Conservation (phyloP, 148 eudicot species). For the Cornus kousa region DNA sequence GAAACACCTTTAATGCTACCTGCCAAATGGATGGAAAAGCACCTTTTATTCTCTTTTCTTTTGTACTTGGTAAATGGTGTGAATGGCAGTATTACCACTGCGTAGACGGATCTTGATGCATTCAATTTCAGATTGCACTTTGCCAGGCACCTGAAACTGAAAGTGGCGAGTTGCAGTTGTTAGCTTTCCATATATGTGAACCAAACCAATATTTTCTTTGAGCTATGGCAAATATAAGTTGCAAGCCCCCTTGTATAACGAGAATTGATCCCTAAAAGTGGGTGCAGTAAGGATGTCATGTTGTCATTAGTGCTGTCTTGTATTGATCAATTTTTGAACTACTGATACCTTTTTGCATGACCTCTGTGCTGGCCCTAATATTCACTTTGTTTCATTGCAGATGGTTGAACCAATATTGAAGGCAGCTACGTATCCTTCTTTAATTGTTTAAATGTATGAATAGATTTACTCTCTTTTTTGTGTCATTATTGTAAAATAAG, state of each 20-base stretch:
- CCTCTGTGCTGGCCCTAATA: not conserved
- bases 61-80: not conserved
- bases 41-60: no score
- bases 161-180: not conserved
- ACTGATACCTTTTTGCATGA: not conserved
- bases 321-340: not conserved
- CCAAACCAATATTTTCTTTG: not conserved
- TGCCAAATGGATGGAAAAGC: no score
- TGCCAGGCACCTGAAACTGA: not conserved
- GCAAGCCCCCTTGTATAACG: not conserved
- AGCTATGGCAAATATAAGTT: not conserved
- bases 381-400: conserved; percentile 45
- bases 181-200: not conserved
- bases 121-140: not conserved
- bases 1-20: no score
- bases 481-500: not conserved
- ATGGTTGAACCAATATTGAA: conserved; percentile 91
- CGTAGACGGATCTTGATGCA: not conserved
- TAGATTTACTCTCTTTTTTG: not conserved
- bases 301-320: not conserved
- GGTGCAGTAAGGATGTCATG: not conserved
- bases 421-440: conserved; percentile 89
- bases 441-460: not conserved
- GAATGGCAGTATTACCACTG: not conserved
- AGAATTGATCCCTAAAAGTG: not conserved